Base-by-base conservation (phyloP, 73 alveolate genomes). In the Loxodes magnus region DNA sequence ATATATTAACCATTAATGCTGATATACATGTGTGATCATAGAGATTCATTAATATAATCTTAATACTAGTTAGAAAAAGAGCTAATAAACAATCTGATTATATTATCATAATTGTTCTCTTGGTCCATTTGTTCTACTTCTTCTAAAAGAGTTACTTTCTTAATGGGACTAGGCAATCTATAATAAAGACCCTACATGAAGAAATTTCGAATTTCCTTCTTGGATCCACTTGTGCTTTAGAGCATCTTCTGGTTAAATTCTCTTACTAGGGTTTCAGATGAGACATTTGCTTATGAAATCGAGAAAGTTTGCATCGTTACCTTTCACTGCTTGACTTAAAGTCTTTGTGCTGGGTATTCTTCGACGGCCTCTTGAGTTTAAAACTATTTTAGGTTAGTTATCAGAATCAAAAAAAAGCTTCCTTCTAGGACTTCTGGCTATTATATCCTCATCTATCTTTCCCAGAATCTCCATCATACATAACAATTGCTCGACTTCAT, bases 391-490 rank as follows among this genome's bases (percentile, higher is more conserved):
- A 31, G n/a, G 41, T 31, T 50, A 68, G 16, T 61, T 55, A 7
- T 35, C 77, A 56, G n/a, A n/a, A n/a, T 61, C 75, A 61, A 49
- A 49, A 24, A 49, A 43, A 22, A 28, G 53, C 10, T 43, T 53
- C 39, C 71, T 82, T 44, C 87, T 21, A 35, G 88, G 64, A 12
- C 73, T 50, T 49, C 69, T 53, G 5, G 57, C 74, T 27, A 79
- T 57, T 9, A 81, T 37, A 2, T 87, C 77, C 14, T 55, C 41
- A 5, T 82, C 78, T 5, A 94, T 93, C 2, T 64, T 48, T n/a
- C 96, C 96, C 19, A 51, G 42, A n/a, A 82, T 44, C 56, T 81
- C 91, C 75, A 84, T 82, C 5, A 84, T 84, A 30, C 70, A 66
- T 7, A 64, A 81, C 64, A 81, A 31, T 51, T 84, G 67, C 26